A percentile compares a stretch with the other conserved stretches of the same genome.
Evolutionary conservation across 202 grass and related monocot genomes (phyloP).

Genomic region (Zoysia matrella): DNA sequence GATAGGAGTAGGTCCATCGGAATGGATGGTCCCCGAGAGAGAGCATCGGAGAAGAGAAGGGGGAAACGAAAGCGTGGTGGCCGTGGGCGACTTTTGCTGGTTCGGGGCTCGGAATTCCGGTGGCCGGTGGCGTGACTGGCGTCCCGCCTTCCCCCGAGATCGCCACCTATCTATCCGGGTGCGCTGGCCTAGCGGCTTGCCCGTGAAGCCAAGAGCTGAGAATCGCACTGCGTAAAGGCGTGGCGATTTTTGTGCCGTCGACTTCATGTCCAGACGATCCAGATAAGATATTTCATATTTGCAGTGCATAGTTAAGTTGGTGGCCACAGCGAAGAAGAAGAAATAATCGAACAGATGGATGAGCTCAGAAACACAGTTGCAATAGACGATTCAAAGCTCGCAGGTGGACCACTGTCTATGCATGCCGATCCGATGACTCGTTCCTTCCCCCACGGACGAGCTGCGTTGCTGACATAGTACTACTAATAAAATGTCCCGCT

Average conservation of each 20-base stretch:
- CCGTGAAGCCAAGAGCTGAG: background rate
- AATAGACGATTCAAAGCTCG: background rate
- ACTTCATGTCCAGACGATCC: background rate
- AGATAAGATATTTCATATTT: background rate
- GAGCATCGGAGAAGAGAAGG: too few relatives aligned
- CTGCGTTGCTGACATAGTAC: too few relatives aligned
- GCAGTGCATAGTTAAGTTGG: background rate
- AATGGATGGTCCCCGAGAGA: background rate
- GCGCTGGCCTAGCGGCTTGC: slow-evolving; percentile 9
- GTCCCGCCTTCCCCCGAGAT: background rate
- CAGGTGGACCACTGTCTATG: background rate
- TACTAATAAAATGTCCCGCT: slow-evolving; percentile 4
- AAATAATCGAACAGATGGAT: background rate
- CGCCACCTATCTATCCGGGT: background rate
- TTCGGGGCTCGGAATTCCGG: background rate
- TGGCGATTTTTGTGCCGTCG: background rate
- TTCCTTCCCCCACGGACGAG: background rate
- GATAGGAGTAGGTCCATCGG: background rate
- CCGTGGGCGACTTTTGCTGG: background rate
- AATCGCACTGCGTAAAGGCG: background rate
- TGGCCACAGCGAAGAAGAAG: too few relatives aligned
- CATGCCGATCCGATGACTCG: too few relatives aligned
- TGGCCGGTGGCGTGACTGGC: slow-evolving; percentile 10
- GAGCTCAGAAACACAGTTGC: background rate
- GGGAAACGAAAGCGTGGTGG: background rate